These are phyloP conservation scores for Ogataea kodamae DNA, from an alignment of 805 yeast genomes.

Conservation along the genomic window DNA sequence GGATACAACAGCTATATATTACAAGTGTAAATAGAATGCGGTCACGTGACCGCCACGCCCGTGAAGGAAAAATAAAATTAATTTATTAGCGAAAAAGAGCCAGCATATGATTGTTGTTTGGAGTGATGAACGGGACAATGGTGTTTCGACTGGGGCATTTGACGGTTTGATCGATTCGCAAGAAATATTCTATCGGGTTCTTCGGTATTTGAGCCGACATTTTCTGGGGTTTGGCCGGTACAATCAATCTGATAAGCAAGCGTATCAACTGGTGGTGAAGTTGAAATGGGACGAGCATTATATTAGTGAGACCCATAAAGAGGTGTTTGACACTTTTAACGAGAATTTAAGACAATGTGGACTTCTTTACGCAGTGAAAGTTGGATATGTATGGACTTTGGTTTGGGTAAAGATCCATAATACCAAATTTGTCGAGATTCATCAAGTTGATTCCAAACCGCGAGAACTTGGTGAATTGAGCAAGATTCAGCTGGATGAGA, in stretches of 20 bases:
- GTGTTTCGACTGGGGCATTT: not conserved
- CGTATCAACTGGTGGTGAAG: slow-evolving; percentile 10
- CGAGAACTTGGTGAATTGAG: slow-evolving; percentile 16
- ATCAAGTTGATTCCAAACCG: slow-evolving; percentile 25
- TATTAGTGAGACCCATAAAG: slow-evolving; percentile 1
- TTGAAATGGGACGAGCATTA: slow-evolving; percentile 5
- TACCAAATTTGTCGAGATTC: slow-evolving; percentile 17
- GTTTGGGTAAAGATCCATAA: slow-evolving; percentile 27
- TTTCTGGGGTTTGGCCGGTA: slow-evolving; percentile 7
- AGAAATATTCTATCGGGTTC: slow-evolving; percentile 3
- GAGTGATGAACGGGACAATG: slow-evolving; percentile 4
- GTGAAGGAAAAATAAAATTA: not conserved
- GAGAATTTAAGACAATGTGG: slow-evolving; percentile 16
- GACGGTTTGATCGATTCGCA: slow-evolving; percentile 6
- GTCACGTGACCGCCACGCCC: slow-evolving; percentile 1
- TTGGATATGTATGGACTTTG: slow-evolving; percentile 23
- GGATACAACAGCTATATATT: slow-evolving; percentile 59
- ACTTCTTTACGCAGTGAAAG: slow-evolving; percentile 22
- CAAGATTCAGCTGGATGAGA: slow-evolving; percentile 15
- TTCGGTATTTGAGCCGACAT: slow-evolving; percentile 7
- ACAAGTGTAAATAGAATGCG: slow-evolving; percentile 30
- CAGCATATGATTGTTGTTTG: slow-evolving; percentile 5
- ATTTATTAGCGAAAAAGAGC: not conserved
- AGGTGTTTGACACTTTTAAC: not conserved
- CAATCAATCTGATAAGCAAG: slow-evolving; percentile 2